Conservation (phyloP, 2,329 filamentous ascomycete species). For the Aureobasidium sp. region DNA sequence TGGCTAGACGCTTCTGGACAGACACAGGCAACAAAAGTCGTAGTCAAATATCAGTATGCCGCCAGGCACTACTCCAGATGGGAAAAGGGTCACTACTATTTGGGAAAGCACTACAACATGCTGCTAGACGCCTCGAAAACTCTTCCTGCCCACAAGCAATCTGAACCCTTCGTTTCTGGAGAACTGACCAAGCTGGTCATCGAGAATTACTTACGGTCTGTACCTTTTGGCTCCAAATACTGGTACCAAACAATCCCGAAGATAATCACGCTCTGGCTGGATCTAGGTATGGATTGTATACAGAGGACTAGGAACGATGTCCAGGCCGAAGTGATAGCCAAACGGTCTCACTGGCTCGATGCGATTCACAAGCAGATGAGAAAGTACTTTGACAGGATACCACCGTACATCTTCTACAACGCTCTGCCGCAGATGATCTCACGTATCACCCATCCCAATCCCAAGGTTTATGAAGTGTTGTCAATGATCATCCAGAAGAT, state of each 20-base stretch:
- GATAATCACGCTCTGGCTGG: constrained; percentile 86
- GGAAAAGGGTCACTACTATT: constrained; percentile 96
- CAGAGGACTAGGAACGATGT: constrained; percentile 30
- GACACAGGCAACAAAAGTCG: constrained; percentile 71
- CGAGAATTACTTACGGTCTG: constrained; percentile 82
- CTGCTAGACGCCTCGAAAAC: constrained; percentile 80
- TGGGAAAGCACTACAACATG: constrained; percentile 96
- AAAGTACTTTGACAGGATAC: constrained; percentile 66
- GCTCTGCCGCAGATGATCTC: constrained; percentile 88
- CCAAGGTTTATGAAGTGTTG: constrained; percentile 66
- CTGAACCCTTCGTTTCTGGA: constrained; percentile 51
- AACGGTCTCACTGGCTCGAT: constrained; percentile 57
- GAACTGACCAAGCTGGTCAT: constrained; percentile 83
- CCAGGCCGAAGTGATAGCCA: constrained; percentile 39
- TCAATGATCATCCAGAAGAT: constrained; percentile 76
- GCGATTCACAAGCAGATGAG: constrained; percentile 65
- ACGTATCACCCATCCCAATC: constrained; percentile 82
- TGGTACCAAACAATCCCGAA: constrained; percentile 90
- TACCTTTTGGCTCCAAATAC: constrained; percentile 87
- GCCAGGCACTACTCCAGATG: constrained; percentile 61
- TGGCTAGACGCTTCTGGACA: constrained; percentile 96
- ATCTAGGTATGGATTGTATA: constrained; percentile 63
- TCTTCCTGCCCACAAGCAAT: constrained; percentile 65
- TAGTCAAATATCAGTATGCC: constrained; percentile 74
- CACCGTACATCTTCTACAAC: constrained; percentile 71